Base-by-base conservation (phyloP, 2,329 filamentous ascomycete species). In the Shiraia bambusicola region DNA sequence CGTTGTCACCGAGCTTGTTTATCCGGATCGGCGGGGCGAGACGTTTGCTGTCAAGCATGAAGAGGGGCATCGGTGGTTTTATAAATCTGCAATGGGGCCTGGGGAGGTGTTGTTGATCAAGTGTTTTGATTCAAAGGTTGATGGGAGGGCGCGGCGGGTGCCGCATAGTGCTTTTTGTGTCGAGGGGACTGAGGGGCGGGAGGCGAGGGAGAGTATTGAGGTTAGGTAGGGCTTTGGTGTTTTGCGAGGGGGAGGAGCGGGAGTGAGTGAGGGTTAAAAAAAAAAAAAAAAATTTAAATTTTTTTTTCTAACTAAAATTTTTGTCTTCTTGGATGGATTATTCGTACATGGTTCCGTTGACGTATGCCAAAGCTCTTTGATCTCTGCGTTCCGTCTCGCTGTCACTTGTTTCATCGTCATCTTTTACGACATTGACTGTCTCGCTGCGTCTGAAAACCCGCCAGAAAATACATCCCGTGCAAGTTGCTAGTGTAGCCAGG, bases 391-490 rank as follows among this genome's bases (percentile, higher is more conserved):
- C 28, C 11, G 6, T 13, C 28, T n/a, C 28, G 10, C 12, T 29
- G 10, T 6, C 28, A 29, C 12, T 15, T n/a, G n/a, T n/a, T n/a
- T n/a, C n/a, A 22, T 22, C 19, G 8, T 22, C 19, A 22, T 22
- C 19, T 22, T 8, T 22, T 22, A 8, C 8, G 8, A 22, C 19
- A 22, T 31, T 15, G 5, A 3, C 39, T 11, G 6, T n/a, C 2
- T n/a, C 45, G 14, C 40, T 43, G n/a, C n/a, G n/a, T 25, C 61
- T 68, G 67, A 78, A 81, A 33, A 71, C 52, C 24, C 70, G 19
- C 65, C 72, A 83, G 66, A 86, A 85, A 40, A 77, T 48, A 22
- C 72, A 67, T 15, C 78, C 78, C 3, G 74, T 70, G 2, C 71
- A 19, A 38, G 74, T 73, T 1, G 77, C 75, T 12, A 73, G 72